A percentile compares a stretch with the other conserved stretches of the same genome.
Evolutionary conservation across 2,329 filamentous ascomycete genomes (phyloP).

Genomic region (Septoria petroselini): DNA sequence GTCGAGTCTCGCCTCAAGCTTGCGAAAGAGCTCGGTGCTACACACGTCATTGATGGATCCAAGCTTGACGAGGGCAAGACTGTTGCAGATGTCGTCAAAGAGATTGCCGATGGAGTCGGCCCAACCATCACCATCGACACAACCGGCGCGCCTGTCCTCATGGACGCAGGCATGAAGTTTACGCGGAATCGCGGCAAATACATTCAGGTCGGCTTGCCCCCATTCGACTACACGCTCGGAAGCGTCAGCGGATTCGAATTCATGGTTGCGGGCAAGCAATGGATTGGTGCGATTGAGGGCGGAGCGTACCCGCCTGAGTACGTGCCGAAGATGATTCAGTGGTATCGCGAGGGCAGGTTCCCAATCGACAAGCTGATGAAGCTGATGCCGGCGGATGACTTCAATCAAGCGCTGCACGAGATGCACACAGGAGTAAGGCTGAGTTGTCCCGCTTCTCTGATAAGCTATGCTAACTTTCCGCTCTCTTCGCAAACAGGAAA

Average conservation of each 20-base stretch:
- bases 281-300: constrained; percentile 50
- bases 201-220: constrained; percentile 51
- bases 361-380: constrained; percentile 49
- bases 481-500: constrained; percentile 21
- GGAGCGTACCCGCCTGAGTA: constrained; percentile 44
- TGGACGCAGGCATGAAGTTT: constrained; percentile 45
- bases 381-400: constrained; percentile 45
- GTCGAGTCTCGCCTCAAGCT: constrained; percentile 39
- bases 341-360: constrained; percentile 49
- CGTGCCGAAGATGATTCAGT: constrained; percentile 50
- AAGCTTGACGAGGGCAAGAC: constrained; percentile 36
- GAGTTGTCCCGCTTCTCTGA: neutral
- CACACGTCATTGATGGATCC: constrained; percentile 40
- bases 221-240: constrained; percentile 43
- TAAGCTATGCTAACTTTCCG: constrained; percentile 5
- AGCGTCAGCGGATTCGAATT: constrained; percentile 46
- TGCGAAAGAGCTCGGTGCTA: constrained; percentile 44
- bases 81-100: constrained; percentile 39
- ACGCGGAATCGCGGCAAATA: constrained; percentile 49
- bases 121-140: constrained; percentile 51
- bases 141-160: constrained; percentile 46
- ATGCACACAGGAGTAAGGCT: constrained; percentile 38
- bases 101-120: constrained; percentile 41
- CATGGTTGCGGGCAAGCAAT: constrained; percentile 49
- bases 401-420: constrained; percentile 42